Percentiles rank a stretch among this genome's conserved stretches.
Conservation (phyloP, 202 grass and related monocot species). For the Setaria italica region DNA sequence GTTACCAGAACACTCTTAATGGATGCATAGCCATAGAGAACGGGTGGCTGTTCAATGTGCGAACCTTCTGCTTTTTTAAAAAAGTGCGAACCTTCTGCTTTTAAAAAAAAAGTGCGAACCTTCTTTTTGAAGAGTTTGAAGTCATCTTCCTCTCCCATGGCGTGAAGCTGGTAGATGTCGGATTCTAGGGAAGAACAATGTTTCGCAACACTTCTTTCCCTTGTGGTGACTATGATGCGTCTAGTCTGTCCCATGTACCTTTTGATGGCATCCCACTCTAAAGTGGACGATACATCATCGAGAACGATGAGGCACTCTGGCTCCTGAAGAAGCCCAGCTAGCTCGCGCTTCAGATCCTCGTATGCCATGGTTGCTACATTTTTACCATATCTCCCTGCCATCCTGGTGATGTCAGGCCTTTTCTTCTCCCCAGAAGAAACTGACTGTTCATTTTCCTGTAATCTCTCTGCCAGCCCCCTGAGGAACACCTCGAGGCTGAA, state of each 20-base stretch:
- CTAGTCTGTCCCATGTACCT: not conserved
- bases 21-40: no score
- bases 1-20: no score
- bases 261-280: not conserved
- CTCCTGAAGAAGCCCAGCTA: not conserved
- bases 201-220: not conserved
- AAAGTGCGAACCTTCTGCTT: no score
- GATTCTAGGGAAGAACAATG: not conserved
- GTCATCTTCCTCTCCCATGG: not conserved
- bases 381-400: no score
- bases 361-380: not conserved
- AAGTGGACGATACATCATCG: not conserved
- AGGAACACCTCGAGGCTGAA: not conserved
- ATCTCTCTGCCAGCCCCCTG: not conserved
- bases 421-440: not conserved
- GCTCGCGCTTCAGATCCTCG: rapidly evolving
- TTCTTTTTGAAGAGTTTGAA: not conserved
- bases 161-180: not conserved
- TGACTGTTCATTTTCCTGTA: not conserved
- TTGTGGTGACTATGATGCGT: not conserved
- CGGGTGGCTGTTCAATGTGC: no score
- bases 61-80: no score
- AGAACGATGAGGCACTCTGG: not conserved
- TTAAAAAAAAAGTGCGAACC: not conserved
- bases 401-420: no score